Evolutionary conservation across 768 basidiomycete species (phyloP).

Genomic region (Suillus fuscotomentosus): DNA sequence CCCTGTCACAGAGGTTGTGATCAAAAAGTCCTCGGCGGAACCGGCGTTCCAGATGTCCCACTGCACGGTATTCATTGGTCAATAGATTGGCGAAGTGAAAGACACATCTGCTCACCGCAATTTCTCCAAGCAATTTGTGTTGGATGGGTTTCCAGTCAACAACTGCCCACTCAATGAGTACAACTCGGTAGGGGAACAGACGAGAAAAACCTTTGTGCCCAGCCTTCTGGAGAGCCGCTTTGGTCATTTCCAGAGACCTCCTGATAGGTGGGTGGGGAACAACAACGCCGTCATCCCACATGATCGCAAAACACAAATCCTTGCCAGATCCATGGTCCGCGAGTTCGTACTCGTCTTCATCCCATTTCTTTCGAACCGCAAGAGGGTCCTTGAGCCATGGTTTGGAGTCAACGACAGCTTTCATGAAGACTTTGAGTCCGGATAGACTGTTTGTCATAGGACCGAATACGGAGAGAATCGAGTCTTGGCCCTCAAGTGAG

Average conservation of each 20-base stretch:
- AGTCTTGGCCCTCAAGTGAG: slow-evolving; percentile 69
- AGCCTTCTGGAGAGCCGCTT: slow-evolving; percentile 53
- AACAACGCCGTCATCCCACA: slow-evolving; percentile 66
- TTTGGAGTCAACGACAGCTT: slow-evolving; percentile 54
- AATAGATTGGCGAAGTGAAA: neutral
- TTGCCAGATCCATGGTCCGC: slow-evolving; percentile 55
- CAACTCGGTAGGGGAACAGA: neutral
- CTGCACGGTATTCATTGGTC: slow-evolving; percentile 22
- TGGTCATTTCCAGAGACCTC: slow-evolving; percentile 56
- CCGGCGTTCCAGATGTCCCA: slow-evolving; percentile 45
- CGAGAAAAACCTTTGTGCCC: slow-evolving; percentile 59
- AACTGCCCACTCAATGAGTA: slow-evolving; percentile 38
- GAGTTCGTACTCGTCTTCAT: slow-evolving; percentile 56
- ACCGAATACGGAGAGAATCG: slow-evolving; percentile 69
- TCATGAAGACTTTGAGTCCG: slow-evolving; percentile 66
- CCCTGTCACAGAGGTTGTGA: slow-evolving; percentile 37
- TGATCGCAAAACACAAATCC: slow-evolving; percentile 53
- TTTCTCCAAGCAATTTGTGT: slow-evolving; percentile 44
- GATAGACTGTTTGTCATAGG: slow-evolving; percentile 59
- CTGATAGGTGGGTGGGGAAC: slow-evolving; percentile 63
- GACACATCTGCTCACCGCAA: slow-evolving; percentile 37
- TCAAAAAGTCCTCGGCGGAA: slow-evolving; percentile 44
- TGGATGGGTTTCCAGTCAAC: slow-evolving; percentile 66
- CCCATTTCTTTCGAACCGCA: slow-evolving; percentile 58
- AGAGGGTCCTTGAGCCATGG: slow-evolving; percentile 72